Evolutionary conservation across 257 asterid genomes (phyloP).

Genomic region (Linaria vulgaris): DNA sequence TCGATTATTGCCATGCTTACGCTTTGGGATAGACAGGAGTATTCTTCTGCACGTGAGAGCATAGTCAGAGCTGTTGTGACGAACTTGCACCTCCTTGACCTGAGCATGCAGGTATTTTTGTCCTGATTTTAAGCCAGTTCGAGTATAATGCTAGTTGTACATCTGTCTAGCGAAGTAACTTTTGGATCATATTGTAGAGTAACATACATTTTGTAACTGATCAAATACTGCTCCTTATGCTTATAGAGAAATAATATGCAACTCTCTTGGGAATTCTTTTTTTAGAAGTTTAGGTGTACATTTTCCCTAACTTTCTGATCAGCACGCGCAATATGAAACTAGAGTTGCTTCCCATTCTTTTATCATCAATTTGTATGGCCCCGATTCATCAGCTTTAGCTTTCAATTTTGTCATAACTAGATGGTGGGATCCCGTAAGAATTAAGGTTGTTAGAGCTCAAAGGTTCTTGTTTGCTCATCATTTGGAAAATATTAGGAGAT

Average conservation of each 20-base stretch:
- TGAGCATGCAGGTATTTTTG: conserved; percentile 77
- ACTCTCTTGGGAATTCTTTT: conserved; percentile 5
- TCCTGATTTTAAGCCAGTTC: conserved; percentile 13
- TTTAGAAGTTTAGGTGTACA: conserved; percentile 9
- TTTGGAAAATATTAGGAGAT: neutral
- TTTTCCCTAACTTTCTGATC: conserved; percentile 6
- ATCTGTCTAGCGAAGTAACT: neutral
- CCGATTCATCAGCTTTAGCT: conserved; percentile 5
- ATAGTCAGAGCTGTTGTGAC: conserved; percentile 90
- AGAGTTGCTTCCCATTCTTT: neutral
- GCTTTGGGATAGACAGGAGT: conserved; percentile 94
- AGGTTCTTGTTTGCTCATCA: conserved; percentile 1
- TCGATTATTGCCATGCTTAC: conserved; percentile 84
- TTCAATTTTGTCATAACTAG: neutral
- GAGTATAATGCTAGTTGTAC: conserved; percentile 11
- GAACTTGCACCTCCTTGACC: conserved; percentile 85
- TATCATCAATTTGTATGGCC: neutral
- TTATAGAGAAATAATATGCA: conserved; percentile 17
- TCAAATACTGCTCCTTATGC: neutral
- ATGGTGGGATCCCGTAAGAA: neutral
- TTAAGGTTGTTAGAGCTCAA: neutral
- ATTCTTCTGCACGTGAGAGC: conserved; percentile 88
- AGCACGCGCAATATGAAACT: conserved; percentile 8
- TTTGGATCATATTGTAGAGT: neutral
- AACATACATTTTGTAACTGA: no score